Percentiles rank a stretch among this genome's conserved stretches.
Evolutionary conservation across 225 moss, liverwort and hornwort species (phyloP).

Genomic region (Thuidium tamariscinum): DNA sequence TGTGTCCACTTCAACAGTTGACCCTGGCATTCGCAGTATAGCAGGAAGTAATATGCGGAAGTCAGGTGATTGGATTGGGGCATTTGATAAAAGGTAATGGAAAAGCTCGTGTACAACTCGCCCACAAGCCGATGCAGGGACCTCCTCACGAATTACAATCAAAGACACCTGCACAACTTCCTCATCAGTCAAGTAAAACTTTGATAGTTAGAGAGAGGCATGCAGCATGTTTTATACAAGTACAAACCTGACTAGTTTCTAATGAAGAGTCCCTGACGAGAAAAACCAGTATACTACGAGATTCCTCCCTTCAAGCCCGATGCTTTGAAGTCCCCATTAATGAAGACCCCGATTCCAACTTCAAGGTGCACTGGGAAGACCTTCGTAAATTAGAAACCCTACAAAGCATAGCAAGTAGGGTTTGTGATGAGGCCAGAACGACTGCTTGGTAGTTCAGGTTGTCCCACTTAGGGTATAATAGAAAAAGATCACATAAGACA

Average conservation of each 20-base stretch:
- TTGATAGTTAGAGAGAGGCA: not conserved
- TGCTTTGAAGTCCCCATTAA: not conserved
- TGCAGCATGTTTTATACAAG: not conserved
- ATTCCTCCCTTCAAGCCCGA: not conserved
- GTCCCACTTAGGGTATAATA: not conserved
- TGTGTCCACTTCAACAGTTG: not conserved
- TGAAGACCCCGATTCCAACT: not conserved
- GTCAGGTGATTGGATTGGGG: constrained; percentile 32
- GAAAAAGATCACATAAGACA: not conserved
- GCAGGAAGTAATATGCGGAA: constrained; percentile 33
- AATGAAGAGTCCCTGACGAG: not conserved
- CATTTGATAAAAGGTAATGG: constrained; percentile 26
- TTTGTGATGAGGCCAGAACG: not conserved
- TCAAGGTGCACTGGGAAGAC: not conserved
- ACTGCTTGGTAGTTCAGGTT: not conserved
- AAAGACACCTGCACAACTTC: constrained; percentile 30
- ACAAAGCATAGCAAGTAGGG: not conserved
- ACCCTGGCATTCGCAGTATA: constrained; percentile 26
- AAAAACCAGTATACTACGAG: not conserved
- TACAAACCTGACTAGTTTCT: not conserved
- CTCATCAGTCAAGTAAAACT: not conserved
- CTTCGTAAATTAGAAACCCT: not conserved
- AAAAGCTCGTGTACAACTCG: constrained; percentile 31
- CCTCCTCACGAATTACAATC: constrained; percentile 30
- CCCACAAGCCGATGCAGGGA: constrained; percentile 17